Conservation (phyloP, 441 rosid genomes). For the Hura crepitans region DNA sequence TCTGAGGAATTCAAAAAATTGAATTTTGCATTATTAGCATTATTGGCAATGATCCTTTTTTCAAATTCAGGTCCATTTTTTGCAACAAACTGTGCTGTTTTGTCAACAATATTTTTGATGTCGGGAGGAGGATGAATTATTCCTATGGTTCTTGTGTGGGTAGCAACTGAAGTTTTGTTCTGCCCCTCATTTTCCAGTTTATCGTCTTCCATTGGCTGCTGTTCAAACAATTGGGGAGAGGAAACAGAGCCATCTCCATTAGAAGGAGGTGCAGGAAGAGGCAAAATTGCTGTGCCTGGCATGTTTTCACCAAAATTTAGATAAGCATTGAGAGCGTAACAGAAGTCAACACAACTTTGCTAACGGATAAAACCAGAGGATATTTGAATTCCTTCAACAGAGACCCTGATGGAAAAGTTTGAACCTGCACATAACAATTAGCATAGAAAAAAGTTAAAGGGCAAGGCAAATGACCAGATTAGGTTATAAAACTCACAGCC, state of each 20-base stretch:
- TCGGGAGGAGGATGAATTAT: constrained; percentile 94
- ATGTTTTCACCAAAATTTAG: constrained; percentile 25
- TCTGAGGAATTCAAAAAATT: constrained; percentile 67
- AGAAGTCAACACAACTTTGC: not conserved
- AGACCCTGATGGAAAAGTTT: not conserved
- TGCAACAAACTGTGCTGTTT: constrained; percentile 80
- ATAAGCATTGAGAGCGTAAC: not conserved
- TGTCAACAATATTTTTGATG: constrained; percentile 77
- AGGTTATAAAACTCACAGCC: not conserved
- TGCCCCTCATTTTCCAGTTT: constrained; percentile 39
- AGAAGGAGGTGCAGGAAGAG: constrained; percentile 77
- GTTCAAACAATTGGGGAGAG: constrained; percentile 53
- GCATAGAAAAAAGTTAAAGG: not conserved
- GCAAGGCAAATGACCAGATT: not conserved
- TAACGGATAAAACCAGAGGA: not conserved
- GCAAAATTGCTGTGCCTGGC: constrained; percentile 56
- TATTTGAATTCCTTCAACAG: not conserved
- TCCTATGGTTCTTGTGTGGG: constrained; percentile 86
- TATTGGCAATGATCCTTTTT: constrained; percentile 63
- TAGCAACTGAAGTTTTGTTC: constrained; percentile 55
- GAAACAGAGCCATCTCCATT: constrained; percentile 72
- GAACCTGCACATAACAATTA: not conserved
- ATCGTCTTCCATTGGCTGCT: constrained; percentile 34
- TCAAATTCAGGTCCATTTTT: constrained; percentile 85
- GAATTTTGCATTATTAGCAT: constrained; percentile 76